phyloP scores from a whole-genome alignment of 2,329 filamentous ascomycete genomes.

The Shiraia bambusicola region DNA sequence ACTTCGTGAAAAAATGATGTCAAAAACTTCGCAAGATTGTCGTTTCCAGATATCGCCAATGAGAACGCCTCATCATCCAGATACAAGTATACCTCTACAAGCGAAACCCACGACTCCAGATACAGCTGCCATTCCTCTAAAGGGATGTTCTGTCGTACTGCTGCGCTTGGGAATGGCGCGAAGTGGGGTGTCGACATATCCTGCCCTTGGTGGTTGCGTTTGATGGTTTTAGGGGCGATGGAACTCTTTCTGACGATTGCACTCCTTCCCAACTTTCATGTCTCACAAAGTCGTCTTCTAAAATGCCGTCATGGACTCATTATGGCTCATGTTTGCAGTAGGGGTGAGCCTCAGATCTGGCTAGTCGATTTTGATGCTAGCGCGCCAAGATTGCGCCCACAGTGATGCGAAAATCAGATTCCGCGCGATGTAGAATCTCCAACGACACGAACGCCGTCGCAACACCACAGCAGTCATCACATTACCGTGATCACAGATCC shows the following conservation, averaged over 20 bases:
- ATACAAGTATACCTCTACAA: conserved; percentile 66
- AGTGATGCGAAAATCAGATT: background rate
- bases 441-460: conserved; percentile 34
- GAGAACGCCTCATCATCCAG: conserved; percentile 60
- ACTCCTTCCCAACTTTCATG: too few relatives aligned
- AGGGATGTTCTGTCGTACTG: conserved; percentile 66
- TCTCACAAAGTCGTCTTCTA: background rate
- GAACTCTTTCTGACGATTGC: background rate
- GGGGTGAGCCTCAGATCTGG: conserved; percentile 5
- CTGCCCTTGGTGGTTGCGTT: conserved; percentile 1
- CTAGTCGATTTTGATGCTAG: conserved; percentile 37
- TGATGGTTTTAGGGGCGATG: conserved; percentile 1
- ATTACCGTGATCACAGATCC: conserved; percentile 52
- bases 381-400: conserved; percentile 38
- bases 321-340: conserved; percentile 24
- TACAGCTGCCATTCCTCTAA: conserved; percentile 75
- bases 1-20: conserved; percentile 64
- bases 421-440: conserved; percentile 6
- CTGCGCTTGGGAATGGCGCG: conserved; percentile 72
- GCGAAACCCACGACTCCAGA: conserved; percentile 72
- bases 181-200: conserved; percentile 65
- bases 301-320: conserved; percentile 24
- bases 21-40: conserved; percentile 65
- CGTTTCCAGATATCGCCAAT: conserved; percentile 55
- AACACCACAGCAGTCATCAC: conserved; percentile 53